These are phyloP conservation scores for Boletus rubroflammeus DNA, from an alignment of 768 basidiomycete species.

Conservation along the genomic window DNA sequence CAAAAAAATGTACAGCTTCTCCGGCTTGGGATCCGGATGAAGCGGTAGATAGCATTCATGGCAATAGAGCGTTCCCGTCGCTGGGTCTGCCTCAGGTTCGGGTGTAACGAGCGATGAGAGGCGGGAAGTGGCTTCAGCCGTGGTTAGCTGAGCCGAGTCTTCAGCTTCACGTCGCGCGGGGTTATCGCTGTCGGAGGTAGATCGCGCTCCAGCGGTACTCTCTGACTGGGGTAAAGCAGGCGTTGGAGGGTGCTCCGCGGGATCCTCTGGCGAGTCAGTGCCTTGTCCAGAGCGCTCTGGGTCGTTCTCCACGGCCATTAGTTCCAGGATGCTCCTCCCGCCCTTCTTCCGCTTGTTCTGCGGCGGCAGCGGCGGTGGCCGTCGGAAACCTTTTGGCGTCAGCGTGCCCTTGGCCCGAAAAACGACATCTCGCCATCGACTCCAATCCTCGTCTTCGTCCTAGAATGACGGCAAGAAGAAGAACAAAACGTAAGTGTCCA, in stretches of 20 bases:
- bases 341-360: constrained; percentile 60
- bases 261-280: background rate
- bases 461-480: constrained; percentile 21
- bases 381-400: constrained; percentile 28
- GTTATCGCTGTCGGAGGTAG: background rate
- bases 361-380: constrained; percentile 46
- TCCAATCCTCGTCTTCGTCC: constrained; percentile 89
- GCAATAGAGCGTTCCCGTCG: constrained; percentile 64
- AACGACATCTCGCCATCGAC: constrained; percentile 82
- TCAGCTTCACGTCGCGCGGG: background rate
- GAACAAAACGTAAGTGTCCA: constrained; percentile 3
- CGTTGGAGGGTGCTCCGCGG: background rate
- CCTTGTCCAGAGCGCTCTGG: background rate
- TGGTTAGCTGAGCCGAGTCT: constrained; percentile 31
- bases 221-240: background rate
- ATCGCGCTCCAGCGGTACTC: background rate
- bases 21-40: constrained; percentile 89
- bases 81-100: constrained; percentile 33
- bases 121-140: constrained; percentile 48
- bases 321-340: constrained; percentile 32
- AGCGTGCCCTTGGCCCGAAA: constrained; percentile 72
- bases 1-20: constrained; percentile 91
- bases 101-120: constrained; percentile 22
- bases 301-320: background rate
- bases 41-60: constrained; percentile 89